phyloP scores from a whole-genome alignment of 768 basidiomycete genomes.

The Tricholoma sp. region DNA sequence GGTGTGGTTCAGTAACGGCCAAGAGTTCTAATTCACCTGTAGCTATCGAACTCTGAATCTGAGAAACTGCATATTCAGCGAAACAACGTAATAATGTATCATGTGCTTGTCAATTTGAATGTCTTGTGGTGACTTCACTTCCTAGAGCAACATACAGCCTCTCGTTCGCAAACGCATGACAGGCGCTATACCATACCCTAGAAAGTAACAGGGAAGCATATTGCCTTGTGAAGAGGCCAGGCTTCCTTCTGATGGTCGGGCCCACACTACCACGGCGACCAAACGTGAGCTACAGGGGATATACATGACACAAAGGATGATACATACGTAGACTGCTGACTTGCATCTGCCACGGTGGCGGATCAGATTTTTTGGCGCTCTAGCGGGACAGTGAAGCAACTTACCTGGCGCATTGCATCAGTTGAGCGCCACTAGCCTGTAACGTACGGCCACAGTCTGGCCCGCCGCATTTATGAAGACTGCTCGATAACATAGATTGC shows the following conservation, averaged over 20 bases:
- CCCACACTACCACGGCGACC: conserved; percentile 23
- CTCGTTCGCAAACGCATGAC: background rate
- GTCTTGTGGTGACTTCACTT: too few species aligned
- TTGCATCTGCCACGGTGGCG: conserved; percentile 28
- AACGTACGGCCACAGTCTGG: conserved; percentile 18
- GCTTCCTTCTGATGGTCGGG: conserved; percentile 30
- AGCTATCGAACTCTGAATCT: conserved; percentile 9
- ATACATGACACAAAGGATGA: background rate
- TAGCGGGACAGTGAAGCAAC: conserved; percentile 2
- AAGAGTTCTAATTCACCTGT: conserved; percentile 14
- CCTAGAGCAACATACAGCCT: background rate
- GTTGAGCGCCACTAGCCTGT: conserved; percentile 18
- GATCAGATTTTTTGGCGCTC: background rate
- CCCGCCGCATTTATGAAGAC: conserved; percentile 27
- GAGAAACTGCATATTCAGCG: background rate
- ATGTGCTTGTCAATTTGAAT: background rate
- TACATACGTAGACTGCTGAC: conserved; percentile 36
- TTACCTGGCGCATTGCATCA: conserved; percentile 35
- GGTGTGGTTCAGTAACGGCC: conserved; percentile 10
- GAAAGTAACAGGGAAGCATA: conserved; percentile 28
- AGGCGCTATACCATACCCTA: conserved; percentile 11
- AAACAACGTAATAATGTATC: background rate
- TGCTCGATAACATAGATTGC: conserved; percentile 22
- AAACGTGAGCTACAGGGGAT: background rate
- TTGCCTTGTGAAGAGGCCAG: conserved; percentile 30